Evolutionary conservation across 306 rosid genomes (phyloP), one percentile per base, ranked within the genome.

Genomic region (Dalbergia oliveri): DNA sequence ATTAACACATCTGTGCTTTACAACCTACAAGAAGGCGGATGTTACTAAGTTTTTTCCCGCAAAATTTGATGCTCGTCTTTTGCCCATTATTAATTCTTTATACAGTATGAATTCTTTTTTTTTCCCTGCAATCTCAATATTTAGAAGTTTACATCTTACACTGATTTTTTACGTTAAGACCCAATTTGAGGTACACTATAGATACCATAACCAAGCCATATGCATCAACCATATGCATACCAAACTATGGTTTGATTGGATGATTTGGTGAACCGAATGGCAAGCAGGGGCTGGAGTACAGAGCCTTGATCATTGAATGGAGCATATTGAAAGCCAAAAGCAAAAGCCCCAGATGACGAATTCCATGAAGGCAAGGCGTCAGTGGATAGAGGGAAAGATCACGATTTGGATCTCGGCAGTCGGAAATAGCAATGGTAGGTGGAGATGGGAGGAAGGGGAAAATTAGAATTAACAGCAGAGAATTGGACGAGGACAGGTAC

Each of bases 231-330:
- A n/a, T n/a, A n/a, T 64, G 84, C 83, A 64, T 63, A 75, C 85
- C 86, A 81, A 79, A 82, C 81, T 63, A 82, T 11, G 51, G 68
- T 74, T 39, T 39, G 10, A 3, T 82, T 73, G 11, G 78, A 26
- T 44, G 63, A 50, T 47, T 69, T 78, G 44, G 72, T 16, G 12
- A 68, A 74, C 82, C 84, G 69, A 13, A 74, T 70, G 34, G 76
- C 75, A 54, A 86, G 84, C 56, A 82, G 43, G 37, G 43, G 68
- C 31, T 26, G 31, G 21, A 4, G 26, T 15, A 39, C 31, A 2
- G 31, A 10, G 6, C 47, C 37, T 2, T 15, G 19, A 62, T 26
- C 34, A 1, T 31, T n/a, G 34, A 58, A 39, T 26, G 31, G 31
- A 26, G 31, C 31, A 2, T 1, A 26, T 6, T 35, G 8, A 2